These are phyloP conservation scores for Elongisporangium senticosum DNA, from an alignment of 352 stramenopile species.

Conservation along the genomic window DNA sequence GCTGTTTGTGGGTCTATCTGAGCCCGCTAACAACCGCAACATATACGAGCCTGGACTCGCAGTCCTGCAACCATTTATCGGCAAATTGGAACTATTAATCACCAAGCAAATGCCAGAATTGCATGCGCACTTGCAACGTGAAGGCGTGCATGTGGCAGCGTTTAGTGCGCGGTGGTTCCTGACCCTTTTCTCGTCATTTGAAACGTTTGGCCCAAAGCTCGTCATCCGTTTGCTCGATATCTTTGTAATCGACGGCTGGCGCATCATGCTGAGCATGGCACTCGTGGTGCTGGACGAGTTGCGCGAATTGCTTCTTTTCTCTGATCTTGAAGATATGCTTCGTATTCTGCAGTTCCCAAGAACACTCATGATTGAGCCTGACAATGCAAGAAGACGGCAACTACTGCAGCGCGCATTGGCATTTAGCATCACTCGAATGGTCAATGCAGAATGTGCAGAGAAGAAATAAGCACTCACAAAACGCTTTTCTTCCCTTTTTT, in stretches of 20 bases:
- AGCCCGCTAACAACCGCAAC: constrained; percentile 66
- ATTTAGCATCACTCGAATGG: constrained; percentile 54
- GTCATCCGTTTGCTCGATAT: constrained; percentile 71
- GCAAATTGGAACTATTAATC: constrained; percentile 61
- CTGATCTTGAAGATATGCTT: constrained; percentile 67
- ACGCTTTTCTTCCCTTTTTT: not conserved
- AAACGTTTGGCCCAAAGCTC: constrained; percentile 63
- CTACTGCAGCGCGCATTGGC: constrained; percentile 54
- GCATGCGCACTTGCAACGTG: constrained; percentile 43
- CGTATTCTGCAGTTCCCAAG: constrained; percentile 61
- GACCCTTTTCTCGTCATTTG: constrained; percentile 80
- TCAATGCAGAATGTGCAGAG: constrained; percentile 16
- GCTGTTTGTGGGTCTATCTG: constrained; percentile 73
- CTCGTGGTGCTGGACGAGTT: constrained; percentile 76
- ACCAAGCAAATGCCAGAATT: constrained; percentile 64
- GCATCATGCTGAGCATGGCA: constrained; percentile 73
- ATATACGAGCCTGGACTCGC: constrained; percentile 74
- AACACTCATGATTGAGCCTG: constrained; percentile 39
- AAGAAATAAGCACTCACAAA: not conserved
- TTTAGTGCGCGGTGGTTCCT: constrained; percentile 82
- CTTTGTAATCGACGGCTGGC: constrained; percentile 77
- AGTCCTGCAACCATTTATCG: constrained; percentile 58
- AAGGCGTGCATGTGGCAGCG: constrained; percentile 59
- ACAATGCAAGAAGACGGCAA: constrained; percentile 30
- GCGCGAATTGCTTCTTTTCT: constrained; percentile 34